These are phyloP conservation scores for Colletotrichum noveboracense DNA, from an alignment of 2,329 filamentous ascomycete species.

Conservation along the genomic window DNA sequence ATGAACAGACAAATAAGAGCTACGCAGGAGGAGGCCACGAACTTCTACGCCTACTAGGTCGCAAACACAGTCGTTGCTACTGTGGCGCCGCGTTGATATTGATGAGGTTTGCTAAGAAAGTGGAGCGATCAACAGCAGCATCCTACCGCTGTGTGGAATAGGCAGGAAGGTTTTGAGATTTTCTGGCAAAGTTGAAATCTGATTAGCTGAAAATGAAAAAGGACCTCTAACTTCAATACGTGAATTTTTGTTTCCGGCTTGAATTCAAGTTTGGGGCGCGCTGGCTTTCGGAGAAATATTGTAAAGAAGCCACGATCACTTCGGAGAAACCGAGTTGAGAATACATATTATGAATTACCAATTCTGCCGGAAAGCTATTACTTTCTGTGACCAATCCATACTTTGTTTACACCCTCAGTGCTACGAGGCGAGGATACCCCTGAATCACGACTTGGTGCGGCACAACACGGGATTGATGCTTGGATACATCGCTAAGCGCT, in stretches of 20 bases:
- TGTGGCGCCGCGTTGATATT: neutral
- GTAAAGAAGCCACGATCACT: neutral
- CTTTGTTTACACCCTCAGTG: neutral
- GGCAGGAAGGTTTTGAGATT: neutral
- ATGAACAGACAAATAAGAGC: constrained; percentile 36
- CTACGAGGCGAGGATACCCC: neutral
- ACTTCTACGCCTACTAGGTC: constrained; percentile 32
- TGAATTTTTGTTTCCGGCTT: neutral
- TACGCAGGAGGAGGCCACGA: constrained; percentile 24
- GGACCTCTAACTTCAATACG: neutral
- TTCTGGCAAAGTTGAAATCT: neutral
- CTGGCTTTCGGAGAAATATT: neutral
- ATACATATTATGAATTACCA: neutral
- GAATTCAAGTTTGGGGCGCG: neutral
- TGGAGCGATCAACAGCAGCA: neutral
- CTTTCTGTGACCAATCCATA: neutral
- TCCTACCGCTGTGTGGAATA: neutral
- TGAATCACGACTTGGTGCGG: neutral
- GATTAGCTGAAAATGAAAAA: neutral
- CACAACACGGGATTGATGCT: neutral
- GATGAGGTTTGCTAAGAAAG: neutral
- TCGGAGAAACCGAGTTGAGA: neutral
- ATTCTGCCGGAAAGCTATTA: neutral
- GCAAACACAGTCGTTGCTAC: neutral
- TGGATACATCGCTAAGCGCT: neutral